These are phyloP conservation scores for Crepidotus sp. DNA, from an alignment of 1,284 basidiomycete genomes.

Conservation along the genomic window DNA sequence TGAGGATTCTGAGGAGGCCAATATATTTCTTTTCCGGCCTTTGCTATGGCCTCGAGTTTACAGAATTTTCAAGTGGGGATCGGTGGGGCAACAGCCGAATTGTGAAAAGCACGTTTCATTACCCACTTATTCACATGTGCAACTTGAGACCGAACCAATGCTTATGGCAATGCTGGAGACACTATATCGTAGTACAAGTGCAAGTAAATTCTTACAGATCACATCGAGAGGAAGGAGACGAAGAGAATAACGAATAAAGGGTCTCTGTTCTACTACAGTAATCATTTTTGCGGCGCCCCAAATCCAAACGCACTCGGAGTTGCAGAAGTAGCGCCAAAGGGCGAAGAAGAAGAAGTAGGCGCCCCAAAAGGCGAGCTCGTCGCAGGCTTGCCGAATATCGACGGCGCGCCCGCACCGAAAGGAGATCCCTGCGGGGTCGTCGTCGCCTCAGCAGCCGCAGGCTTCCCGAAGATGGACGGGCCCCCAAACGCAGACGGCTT, in stretches of 20 bases:
- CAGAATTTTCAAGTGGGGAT: no score
- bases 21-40: no score
- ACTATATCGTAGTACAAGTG: conserved; percentile 1
- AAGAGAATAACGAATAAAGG: conserved; percentile 11
- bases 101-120: no score
- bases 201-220: conserved; percentile 20
- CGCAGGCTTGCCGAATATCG: conserved; percentile 19
- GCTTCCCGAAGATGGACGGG: conserved; percentile 12
- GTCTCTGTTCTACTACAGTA: conserved; percentile 1
- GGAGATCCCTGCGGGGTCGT: conserved; percentile 15
- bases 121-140: no score
- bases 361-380: conserved; percentile 10
- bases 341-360: conserved; percentile 2
- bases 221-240: background rate
- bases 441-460: background rate
- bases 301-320: conserved; percentile 28
- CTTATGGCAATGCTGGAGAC: background rate
- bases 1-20: no score
- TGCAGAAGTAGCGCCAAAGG: conserved; percentile 13
- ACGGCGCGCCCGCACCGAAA: conserved; percentile 1
- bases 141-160: no score
- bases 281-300: conserved; percentile 22
- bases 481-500: conserved; percentile 14
- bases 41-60: no score
- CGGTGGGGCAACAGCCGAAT: no score